Conservation (phyloP, 1,139 yeast species). For the Blastobotrys petasosporus region DNA sequence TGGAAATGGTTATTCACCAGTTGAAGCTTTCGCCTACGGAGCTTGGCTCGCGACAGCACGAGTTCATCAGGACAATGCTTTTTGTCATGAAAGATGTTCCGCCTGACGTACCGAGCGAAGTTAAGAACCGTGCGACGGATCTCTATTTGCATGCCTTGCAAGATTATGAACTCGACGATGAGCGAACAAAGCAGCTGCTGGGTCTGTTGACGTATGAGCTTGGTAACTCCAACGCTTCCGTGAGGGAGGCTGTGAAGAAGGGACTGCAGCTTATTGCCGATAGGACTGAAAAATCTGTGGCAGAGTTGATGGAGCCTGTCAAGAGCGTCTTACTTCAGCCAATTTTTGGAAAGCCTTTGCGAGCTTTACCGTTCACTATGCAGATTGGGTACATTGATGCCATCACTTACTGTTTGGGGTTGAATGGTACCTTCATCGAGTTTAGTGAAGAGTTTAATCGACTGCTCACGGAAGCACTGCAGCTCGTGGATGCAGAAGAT, state of each 20-base stretch:
- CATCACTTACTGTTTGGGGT: slow-evolving; percentile 76
- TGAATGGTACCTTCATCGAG: slow-evolving; percentile 74
- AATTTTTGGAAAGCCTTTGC: slow-evolving; percentile 89
- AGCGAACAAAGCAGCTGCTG: slow-evolving; percentile 66
- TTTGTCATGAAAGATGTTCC: slow-evolving; percentile 91
- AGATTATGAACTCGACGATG: slow-evolving; percentile 57
- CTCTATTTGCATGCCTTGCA: slow-evolving; percentile 58
- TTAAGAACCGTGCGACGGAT: slow-evolving; percentile 62
- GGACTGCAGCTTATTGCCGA: slow-evolving; percentile 65
- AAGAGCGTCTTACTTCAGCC: slow-evolving; percentile 81
- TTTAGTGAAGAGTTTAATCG: slow-evolving; percentile 86
- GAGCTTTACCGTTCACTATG: slow-evolving; percentile 97
- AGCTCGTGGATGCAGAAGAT: slow-evolving; percentile 95
- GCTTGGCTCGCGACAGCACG: slow-evolving; percentile 72
- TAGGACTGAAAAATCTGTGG: slow-evolving; percentile 60
- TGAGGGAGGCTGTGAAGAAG: slow-evolving; percentile 74
- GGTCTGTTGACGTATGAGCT: slow-evolving; percentile 88
- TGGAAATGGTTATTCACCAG: slow-evolving; percentile 65
- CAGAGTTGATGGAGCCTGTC: slow-evolving; percentile 75
- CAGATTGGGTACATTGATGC: slow-evolving; percentile 98
- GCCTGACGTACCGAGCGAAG: slow-evolving; percentile 76
- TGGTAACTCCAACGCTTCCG: slow-evolving; percentile 79
- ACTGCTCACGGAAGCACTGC: slow-evolving; percentile 80
- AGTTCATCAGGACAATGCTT: slow-evolving; percentile 76
- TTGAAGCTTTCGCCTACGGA: slow-evolving; percentile 63